phyloP scores from a whole-genome alignment of 495 filamentous ascomycete genomes.

The Talaromyces trachyspermus region DNA sequence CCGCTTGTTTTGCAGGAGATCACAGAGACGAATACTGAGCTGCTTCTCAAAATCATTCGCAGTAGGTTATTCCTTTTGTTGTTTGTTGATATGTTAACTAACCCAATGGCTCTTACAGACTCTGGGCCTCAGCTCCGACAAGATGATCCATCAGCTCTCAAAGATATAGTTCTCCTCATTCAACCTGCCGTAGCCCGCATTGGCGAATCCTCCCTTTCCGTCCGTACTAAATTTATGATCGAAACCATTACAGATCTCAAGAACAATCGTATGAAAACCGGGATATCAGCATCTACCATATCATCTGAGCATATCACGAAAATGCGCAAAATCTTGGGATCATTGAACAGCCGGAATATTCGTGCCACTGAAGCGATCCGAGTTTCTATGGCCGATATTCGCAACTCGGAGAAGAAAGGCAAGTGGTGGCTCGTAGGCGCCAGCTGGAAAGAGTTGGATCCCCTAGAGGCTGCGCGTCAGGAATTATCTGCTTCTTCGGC shows the following conservation, averaged over 20 bases:
- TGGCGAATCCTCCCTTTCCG: conserved; percentile 65
- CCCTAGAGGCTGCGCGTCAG: conserved; percentile 30
- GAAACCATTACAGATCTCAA: conserved; percentile 91
- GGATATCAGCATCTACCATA: conserved; percentile 51
- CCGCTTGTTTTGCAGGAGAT: conserved; percentile 65
- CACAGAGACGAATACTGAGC: conserved; percentile 84
- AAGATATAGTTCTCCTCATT: conserved; percentile 79
- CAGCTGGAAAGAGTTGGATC: conserved; percentile 62
- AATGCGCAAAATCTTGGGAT: conserved; percentile 76
- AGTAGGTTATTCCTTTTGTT: conserved; percentile 31
- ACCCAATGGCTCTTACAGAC: conserved; percentile 19
- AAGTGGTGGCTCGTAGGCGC: conserved; percentile 99
- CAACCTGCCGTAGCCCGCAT: conserved; percentile 59
- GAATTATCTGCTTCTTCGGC: conserved; percentile 11
- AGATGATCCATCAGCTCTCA: conserved; percentile 85
- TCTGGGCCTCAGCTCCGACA: conserved; percentile 77
- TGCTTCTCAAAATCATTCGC: conserved; percentile 77
- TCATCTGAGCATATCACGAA: conserved; percentile 68
- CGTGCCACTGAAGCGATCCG: conserved; percentile 76
- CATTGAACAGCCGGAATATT: conserved; percentile 58
- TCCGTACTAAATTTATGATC: conserved; percentile 96
- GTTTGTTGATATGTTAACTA: background rate
- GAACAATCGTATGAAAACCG: conserved; percentile 83
- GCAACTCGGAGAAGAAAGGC: conserved; percentile 72
- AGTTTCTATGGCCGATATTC: conserved; percentile 72